Evolutionary conservation across 140 eudicot genomes (phyloP), one percentile per base, ranked within the genome.

Genomic region (Eryngium alpinum): DNA sequence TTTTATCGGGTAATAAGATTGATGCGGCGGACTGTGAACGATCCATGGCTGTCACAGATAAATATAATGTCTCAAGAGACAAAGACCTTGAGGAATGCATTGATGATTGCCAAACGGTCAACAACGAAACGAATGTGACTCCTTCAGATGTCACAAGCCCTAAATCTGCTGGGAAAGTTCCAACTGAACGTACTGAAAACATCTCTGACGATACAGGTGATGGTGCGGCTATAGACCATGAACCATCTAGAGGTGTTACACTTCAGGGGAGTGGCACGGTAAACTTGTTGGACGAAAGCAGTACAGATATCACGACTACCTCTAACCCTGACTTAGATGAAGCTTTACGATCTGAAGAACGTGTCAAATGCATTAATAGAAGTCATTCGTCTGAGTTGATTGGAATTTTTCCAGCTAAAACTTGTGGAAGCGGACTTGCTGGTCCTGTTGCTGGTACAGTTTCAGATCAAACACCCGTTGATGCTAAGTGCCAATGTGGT

Each of bases 261-360:
- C 75, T 66, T 29, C 34, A 22, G 74, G 87, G 75, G 78, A 44
- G 83, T 79, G 81, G 50, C 57, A 53, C 62, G 49, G 46, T 83
- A 75, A 79, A 86, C 69, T n/a, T 62, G n/a, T 28, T 12, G 28
- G 9, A 62, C 24, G 69, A 62, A 24, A 24, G 28, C 69, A 62
- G 29, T 24, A 62, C n/a, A 1, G 27, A 62, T 62, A 22, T 27
- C 24, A 62, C 24, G 27, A 62, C 69, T 65, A 28, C 34, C 19
- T 65, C 49, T 44, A 70, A 70, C 7, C 75, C 49, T 70, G 75
- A 32, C n/a, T 15, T 9, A 28, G 75, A 70, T 65, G 25, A 62
- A 62, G 69, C 25, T 10, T 12, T 22, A 24, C 69, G 11, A 62
- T 18, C 69, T 10, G 34, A 65, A 65, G 72, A 11, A 65, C 72